phyloP scores from a whole-genome alignment of 805 yeast genomes.

The Schwanniomyces sp. region DNA sequence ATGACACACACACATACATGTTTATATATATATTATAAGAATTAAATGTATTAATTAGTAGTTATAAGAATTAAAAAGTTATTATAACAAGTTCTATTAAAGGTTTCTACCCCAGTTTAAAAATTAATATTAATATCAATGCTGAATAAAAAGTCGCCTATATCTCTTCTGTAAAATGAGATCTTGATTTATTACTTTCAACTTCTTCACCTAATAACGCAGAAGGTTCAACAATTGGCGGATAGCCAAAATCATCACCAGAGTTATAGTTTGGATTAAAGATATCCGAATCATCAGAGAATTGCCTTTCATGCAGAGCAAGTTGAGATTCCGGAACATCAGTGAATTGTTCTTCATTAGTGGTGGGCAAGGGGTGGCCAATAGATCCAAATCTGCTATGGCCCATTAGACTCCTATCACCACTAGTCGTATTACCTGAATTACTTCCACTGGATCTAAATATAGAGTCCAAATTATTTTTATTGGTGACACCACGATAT shows the following conservation, averaged over 20 bases:
- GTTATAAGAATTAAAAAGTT: neutral
- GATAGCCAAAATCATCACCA: constrained; percentile 12
- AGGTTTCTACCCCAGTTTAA: neutral
- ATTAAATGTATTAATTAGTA: neutral
- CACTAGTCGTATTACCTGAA: constrained; percentile 10
- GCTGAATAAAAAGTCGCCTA: neutral
- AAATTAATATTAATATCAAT: neutral
- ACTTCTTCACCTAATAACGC: constrained; percentile 9
- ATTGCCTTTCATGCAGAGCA: neutral
- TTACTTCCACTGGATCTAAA: constrained; percentile 23
- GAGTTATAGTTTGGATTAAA: constrained; percentile 6
- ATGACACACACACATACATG: no score
- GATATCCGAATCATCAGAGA: neutral
- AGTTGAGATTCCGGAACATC: constrained; percentile 9
- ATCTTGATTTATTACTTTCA: constrained; percentile 16
- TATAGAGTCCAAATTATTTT: constrained; percentile 41
- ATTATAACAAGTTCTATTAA: neutral
- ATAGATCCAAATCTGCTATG: constrained; percentile 29
- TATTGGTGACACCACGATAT: constrained; percentile 45
- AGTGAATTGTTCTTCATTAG: constrained; percentile 20
- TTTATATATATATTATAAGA: neutral
- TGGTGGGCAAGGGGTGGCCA: constrained; percentile 20
- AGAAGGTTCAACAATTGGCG: constrained; percentile 16
- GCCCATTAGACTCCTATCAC: constrained; percentile 11
- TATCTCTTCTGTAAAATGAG: constrained; percentile 21